A percentile compares a stretch with the other conserved stretches of the same genome.
phyloP scores from a whole-genome alignment of 495 filamentous ascomycete species.

The Aspergillus hancockii region DNA sequence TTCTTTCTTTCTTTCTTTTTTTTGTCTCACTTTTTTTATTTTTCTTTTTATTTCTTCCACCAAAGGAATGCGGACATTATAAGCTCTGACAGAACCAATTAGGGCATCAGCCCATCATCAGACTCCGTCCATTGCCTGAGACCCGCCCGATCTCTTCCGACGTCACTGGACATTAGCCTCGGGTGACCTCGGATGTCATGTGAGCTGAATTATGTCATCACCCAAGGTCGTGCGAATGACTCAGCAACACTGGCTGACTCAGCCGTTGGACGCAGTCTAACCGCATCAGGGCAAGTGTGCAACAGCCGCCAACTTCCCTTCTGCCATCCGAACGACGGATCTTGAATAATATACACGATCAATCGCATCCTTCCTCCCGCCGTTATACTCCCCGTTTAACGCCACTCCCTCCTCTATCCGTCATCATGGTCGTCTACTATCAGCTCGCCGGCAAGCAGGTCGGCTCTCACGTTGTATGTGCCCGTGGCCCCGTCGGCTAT shows the following conservation, averaged over 20 bases:
- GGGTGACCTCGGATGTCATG: slow-evolving; percentile 18
- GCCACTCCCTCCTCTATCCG: slow-evolving; percentile 31
- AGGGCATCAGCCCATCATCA: slow-evolving; percentile 6
- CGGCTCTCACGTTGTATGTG: slow-evolving; percentile 89
- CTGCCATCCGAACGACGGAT: slow-evolving; percentile 13
- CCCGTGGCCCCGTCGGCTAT: slow-evolving; percentile 10
- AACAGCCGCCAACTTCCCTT: not conserved
- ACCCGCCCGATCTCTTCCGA: not conserved
- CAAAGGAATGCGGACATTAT: no score
- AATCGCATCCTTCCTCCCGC: slow-evolving; percentile 28
- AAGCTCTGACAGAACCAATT: no score
- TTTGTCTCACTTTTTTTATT: not conserved
- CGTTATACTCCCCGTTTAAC: slow-evolving; percentile 19
- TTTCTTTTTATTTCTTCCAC: not conserved
- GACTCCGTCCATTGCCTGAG: no score
- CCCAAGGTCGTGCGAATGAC: slow-evolving; percentile 20
- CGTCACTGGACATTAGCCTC: slow-evolving; percentile 14
- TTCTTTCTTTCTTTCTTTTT: not conserved
- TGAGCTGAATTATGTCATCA: not conserved
- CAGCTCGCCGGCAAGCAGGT: slow-evolving; percentile 84
- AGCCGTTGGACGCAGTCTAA: no score
- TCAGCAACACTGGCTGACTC: slow-evolving; percentile 7
- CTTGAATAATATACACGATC: slow-evolving; percentile 11
- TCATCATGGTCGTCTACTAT: slow-evolving; percentile 87
- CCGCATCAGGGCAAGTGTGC: no score